Evolutionary conservation across 192 early-diverging fungal species (phyloP).

Genomic region (Linnemannia elongata): DNA sequence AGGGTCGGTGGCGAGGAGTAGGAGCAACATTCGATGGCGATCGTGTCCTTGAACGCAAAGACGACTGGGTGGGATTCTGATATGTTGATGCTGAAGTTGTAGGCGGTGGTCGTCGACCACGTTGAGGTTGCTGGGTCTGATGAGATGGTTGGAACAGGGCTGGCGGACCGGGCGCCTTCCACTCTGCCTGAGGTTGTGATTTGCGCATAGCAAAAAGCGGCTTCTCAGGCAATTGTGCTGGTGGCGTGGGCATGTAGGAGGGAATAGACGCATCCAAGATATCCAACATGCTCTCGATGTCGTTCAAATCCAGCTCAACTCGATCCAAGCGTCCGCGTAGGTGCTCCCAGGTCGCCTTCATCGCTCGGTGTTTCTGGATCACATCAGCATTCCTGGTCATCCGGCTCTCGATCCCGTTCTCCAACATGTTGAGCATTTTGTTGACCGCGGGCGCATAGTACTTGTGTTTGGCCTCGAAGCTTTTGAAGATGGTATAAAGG

Average conservation of each 20-base stretch:
- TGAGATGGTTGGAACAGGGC: conserved; percentile 35
- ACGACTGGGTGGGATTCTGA: conserved; percentile 2
- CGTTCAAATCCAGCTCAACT: conserved; percentile 50
- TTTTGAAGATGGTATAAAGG: conserved; percentile 65
- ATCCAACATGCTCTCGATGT: conserved; percentile 46
- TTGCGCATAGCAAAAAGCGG: conserved; percentile 45
- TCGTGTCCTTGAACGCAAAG: neutral
- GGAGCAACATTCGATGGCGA: conserved; percentile 23
- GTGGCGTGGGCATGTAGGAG: conserved; percentile 30
- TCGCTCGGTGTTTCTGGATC: conserved; percentile 57
- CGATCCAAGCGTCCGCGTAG: conserved; percentile 48
- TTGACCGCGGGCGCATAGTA: conserved; percentile 67
- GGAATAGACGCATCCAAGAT: conserved; percentile 54
- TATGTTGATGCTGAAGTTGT: neutral
- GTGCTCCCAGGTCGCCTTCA: conserved; percentile 61
- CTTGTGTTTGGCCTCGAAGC: conserved; percentile 69
- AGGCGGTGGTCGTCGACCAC: conserved; percentile 37
- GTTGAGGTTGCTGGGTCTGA: conserved; percentile 24
- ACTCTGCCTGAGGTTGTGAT: conserved; percentile 31
- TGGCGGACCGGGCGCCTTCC: conserved; percentile 18
- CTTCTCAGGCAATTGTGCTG: conserved; percentile 47
- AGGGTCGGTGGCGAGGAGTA: conserved; percentile 20
- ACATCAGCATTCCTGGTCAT: conserved; percentile 55
- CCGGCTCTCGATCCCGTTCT: conserved; percentile 63
- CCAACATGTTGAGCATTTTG: conserved; percentile 68